Evolutionary conservation across 306 rosid genomes (phyloP).

Genomic region (Vigna angularis): DNA sequence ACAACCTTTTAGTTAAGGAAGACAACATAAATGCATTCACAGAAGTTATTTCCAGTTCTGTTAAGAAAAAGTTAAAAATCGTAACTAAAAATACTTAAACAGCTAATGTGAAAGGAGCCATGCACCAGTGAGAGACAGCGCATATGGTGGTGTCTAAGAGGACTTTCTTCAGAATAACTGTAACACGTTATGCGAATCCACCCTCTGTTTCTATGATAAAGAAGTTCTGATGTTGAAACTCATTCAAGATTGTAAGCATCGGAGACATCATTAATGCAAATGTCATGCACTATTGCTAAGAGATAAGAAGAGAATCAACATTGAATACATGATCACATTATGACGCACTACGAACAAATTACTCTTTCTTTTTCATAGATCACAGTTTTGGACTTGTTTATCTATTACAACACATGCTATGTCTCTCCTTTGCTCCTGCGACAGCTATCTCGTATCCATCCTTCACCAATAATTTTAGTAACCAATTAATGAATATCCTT

Average conservation of each 20-base stretch:
- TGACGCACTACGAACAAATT: background rate
- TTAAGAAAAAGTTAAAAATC: no score
- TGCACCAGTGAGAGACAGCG: background rate
- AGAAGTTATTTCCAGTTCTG: no score
- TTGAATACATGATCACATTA: background rate
- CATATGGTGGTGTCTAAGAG: conserved; percentile 38
- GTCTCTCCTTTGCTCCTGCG: conserved; percentile 19
- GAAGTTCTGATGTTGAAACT: background rate
- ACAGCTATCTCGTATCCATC: background rate
- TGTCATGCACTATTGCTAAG: background rate
- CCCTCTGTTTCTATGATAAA: background rate
- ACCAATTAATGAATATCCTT: background rate
- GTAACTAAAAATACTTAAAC: no score
- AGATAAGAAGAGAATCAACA: background rate
- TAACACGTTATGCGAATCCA: background rate
- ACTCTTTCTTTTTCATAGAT: background rate
- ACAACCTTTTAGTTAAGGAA: no score
- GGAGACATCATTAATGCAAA: background rate
- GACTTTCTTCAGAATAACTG: background rate
- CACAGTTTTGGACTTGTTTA: background rate
- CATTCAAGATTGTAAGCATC: background rate
- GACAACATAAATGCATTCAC: no score
- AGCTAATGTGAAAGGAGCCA: background rate
- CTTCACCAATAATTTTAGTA: background rate
- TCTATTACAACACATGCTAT: background rate